Base-by-base conservation (phyloP, 2,329 filamentous ascomycete species). In the Moelleriella libera region DNA sequence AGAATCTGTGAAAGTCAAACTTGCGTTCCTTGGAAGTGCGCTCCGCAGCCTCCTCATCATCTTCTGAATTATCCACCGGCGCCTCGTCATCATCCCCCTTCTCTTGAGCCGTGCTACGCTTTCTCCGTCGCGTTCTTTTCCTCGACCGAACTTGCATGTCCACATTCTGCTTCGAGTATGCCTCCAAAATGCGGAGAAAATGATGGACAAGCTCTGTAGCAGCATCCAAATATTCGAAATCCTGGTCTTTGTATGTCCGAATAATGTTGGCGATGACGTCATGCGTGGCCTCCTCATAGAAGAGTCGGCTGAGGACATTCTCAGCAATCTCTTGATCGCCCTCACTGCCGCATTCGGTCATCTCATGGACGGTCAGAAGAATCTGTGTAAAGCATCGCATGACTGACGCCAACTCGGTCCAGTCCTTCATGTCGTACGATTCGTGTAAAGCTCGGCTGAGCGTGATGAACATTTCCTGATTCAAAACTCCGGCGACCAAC, bases 321-420 rank as follows among this genome's bases (percentile, higher is more conserved):
- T 98, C 90, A 0, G 92, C 90, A 61, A 98, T 97, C 56, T 97
- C 92, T 59, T 94, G 85, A 54, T 98, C 87, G n/a, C 96, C 89
- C 52, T 96, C 89, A 31, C 86, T 76, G 1, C 78, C 75, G 1
- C 87, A 92, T 44, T 85, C 80, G 1, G 82, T 73, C 89, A 98
- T 97, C 51, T 94, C 87, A 57, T 95, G 88, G 2, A 97, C 84
- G 0, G 89, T 95, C 30, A 95, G 74, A 21, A 95, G 71, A 54
- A 97, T 92, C 60, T 97, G 89, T 0, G 89, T 97, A 60, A 96
- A 94, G 60, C 89, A 96, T 48, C 86, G 82, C 81, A 97, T 92
- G 44, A 85, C 82, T 1, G 90, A 83, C 48, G 88, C 86, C 12
- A 97, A 66, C 55, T 94, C 85, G 47, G 80, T 78, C 89, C 89